phyloP scores from a whole-genome alignment of 306 rosid genomes.

The Ammopiptanthus mongolicus region DNA sequence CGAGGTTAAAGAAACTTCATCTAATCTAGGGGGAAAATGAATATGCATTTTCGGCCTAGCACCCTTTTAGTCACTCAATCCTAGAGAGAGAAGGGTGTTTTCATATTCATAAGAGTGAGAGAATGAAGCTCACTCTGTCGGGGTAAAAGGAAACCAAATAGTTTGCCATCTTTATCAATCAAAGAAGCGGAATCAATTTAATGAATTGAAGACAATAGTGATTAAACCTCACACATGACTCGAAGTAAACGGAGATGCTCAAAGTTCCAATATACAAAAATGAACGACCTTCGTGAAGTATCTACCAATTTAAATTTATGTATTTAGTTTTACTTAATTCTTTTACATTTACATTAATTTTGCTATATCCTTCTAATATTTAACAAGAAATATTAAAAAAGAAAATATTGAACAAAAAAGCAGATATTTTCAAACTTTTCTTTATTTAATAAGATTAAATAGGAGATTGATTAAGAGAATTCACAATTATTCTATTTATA shows the following conservation, averaged over 20 bases:
- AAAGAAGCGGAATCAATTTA: background rate
- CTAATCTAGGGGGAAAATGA: background rate
- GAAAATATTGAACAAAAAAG: no score
- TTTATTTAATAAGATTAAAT: no score
- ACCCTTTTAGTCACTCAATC: background rate
- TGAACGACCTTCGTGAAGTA: constrained; percentile 4
- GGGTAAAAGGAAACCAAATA: constrained; percentile 17
- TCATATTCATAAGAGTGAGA: background rate
- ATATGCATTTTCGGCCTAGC: background rate
- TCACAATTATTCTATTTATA: background rate
- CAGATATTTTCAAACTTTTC: no score
- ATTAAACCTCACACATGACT: constrained; percentile 22
- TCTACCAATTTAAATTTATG: no score
- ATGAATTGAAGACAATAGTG: constrained; percentile 2
- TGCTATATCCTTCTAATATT: background rate
- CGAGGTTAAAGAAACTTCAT: background rate
- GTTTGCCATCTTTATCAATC: constrained; percentile 5
- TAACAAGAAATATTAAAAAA: no score
- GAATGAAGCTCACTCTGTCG: background rate
- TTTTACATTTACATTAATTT: background rate
- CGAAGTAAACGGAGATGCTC: constrained; percentile 1
- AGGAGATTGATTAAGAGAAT: no score
- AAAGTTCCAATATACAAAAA: background rate
- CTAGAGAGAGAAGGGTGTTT: background rate
- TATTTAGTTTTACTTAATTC: background rate